Base-by-base conservation (phyloP, 2,329 filamentous ascomycete genomes). In the Trichoderma aggressivum region DNA sequence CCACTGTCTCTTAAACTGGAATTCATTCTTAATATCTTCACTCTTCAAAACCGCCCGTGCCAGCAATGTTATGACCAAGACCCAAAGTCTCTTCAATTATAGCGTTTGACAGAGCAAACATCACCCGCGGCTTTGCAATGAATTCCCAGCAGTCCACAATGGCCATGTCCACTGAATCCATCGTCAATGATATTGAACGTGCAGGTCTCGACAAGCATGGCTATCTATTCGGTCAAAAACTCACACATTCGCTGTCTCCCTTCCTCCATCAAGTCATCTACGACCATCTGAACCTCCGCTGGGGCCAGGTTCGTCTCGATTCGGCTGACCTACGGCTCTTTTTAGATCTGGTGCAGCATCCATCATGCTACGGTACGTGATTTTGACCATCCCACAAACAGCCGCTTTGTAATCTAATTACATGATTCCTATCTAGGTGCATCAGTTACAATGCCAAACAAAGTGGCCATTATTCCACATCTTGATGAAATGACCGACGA, bases 211-310 rank as follows among this genome's bases (percentile, higher is more conserved):
- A 69, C 56, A 69, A 69, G 56, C 66, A 69, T 11, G 56, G 66
- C 16, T 69, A 69, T 32, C 66, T 69, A 16, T 69, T 69, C 47
- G 66, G 66, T 5, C 58, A 69, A n/a, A 69, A 69, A 7, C 24
- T 69, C 28, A 69, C 56, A 12, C 66, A 69, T 53, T 69, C 66
- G 10, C 66, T 69, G 12, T 69, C 66, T 36, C 66, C 66, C 5
- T 69, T 69, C 43, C 66, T 69, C 61, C 66, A 69, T 5, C 66
- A 69, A 36, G 39, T 69, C 66, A 69, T 69, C 21, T 69, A 69
- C 24, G 66, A 69, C 11, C 56, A 69, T 53, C 66, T 69, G 1
- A 60, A 69, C 11, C 66, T 69, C 14, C 66, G 26, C 12, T 69
- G 66, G 66, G 14, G 36, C 39, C 66, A 69, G n/a, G 56, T 69